Base-by-base conservation (phyloP, 2,329 filamentous ascomycete genomes). In the Clarireedia hainanense region DNA sequence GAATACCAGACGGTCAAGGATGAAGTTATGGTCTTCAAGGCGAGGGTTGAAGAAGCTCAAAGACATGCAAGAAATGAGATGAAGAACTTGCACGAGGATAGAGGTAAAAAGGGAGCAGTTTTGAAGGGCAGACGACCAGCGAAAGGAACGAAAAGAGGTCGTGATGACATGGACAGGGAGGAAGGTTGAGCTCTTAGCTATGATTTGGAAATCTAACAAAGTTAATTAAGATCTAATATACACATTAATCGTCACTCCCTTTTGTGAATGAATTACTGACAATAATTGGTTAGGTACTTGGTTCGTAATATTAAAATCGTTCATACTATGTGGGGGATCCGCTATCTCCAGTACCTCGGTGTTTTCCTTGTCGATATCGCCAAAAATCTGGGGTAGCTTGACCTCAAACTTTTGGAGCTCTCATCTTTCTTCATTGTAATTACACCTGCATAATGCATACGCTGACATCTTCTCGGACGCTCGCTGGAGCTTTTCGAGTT, bases 1-100 rank as follows among this genome's bases (percentile, higher is more conserved):
- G 84, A 88, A 67, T 88, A 88, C 65, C 74, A 80, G 6, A 77
- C 82, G 0, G 81, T 85, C 48, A 89, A 90, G 73, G 89, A 94
- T 17, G 89, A 95, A 68, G 89, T 91, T 0, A 88, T 95, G 82
- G 79, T 91, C 0, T 86, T 95, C 70, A 84, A 84, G 63, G 76
- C 82, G 55, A 78, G 89, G 2, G 88, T 95, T 0, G 84, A 88
- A 56, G 89, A 95, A 70, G 91, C 91, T 0, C 90, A 96, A 70
- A 78, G 89, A 47, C 78, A 88, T 55, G 88, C 91, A 0, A 82
- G 88, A 50, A 81, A 79, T 55, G 85, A 95, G 72, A 88, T 96
- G 85, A 94, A 91, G 76, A 79, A 82, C 54, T 69, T 91, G 62
- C 80, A 88, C 54, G 89, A 95, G 60, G 82, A 84, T 68, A 80